Evolutionary conservation across 139 green algal genomes (phyloP).

Genomic region (Ettlia oleoabundans): DNA sequence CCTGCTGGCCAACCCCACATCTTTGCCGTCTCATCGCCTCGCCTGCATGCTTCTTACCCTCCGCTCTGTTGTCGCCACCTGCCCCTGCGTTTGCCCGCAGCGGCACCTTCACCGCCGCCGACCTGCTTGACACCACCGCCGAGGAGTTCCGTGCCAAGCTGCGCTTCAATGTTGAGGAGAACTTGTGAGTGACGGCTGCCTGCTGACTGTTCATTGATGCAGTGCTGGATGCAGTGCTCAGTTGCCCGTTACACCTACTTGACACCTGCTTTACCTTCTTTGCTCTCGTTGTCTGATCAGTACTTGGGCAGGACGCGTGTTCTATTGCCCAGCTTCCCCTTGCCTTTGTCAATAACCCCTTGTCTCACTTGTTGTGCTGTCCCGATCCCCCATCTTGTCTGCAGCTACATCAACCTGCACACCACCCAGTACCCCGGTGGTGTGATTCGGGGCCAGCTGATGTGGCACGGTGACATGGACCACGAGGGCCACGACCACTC

Average conservation of each 20-base stretch:
- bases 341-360: too few relatives aligned
- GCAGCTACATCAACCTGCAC: conserved; percentile 35
- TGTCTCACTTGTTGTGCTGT: too few relatives aligned
- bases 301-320: not conserved
- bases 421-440: conserved; percentile 2
- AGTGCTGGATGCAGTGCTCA: not conserved
- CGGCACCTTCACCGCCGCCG: not conserved
- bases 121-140: not conserved
- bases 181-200: not conserved
- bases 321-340: too few relatives aligned
- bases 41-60: not conserved
- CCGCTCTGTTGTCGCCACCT: not conserved
- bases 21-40: not conserved
- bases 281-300: not conserved
- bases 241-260: not conserved
- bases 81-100: not conserved
- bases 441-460: conserved; percentile 25
- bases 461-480: not conserved
- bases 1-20: too few relatives aligned
- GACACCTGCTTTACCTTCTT: not conserved
- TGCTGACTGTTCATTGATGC: not conserved
- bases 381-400: too few relatives aligned
- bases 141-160: not conserved
- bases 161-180: not conserved
- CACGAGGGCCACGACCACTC: too few relatives aligned